phyloP scores from a whole-genome alignment of 331 rosid species.

The Quercus tomentella region DNA sequence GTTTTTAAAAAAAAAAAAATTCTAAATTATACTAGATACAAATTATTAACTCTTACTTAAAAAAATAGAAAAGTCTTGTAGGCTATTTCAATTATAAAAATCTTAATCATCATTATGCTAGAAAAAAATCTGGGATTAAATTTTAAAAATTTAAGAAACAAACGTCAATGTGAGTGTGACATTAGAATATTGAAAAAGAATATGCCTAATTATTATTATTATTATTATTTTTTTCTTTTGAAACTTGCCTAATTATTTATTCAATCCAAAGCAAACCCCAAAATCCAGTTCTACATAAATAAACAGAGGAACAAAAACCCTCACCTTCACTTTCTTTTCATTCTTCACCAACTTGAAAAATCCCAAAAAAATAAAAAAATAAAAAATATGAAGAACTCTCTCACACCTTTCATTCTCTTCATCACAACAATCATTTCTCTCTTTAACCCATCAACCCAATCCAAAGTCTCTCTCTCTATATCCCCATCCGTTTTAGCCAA shows the following conservation, averaged over 20 bases:
- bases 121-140: no score
- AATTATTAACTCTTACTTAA: no score
- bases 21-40: no score
- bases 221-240: neutral
- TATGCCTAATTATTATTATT: neutral
- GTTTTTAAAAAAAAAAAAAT: no score
- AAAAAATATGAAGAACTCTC: neutral
- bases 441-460: slow-evolving; percentile 24
- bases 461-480: slow-evolving; percentile 36
- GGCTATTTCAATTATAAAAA: no score
- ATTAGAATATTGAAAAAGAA: neutral
- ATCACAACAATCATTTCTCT: neutral
- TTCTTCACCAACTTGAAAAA: neutral
- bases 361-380: neutral
- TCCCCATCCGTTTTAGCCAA: slow-evolving; percentile 40
- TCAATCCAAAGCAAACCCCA: neutral
- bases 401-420: neutral
- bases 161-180: neutral
- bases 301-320: no score
- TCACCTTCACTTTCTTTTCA: no score
- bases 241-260: neutral
- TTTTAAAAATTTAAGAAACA: neutral
- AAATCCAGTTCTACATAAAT: no score
- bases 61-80: no score
- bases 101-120: no score